phyloP scores from a whole-genome alignment of 225 moss, liverwort and hornwort genomes.

The Bryum argenteum region DNA sequence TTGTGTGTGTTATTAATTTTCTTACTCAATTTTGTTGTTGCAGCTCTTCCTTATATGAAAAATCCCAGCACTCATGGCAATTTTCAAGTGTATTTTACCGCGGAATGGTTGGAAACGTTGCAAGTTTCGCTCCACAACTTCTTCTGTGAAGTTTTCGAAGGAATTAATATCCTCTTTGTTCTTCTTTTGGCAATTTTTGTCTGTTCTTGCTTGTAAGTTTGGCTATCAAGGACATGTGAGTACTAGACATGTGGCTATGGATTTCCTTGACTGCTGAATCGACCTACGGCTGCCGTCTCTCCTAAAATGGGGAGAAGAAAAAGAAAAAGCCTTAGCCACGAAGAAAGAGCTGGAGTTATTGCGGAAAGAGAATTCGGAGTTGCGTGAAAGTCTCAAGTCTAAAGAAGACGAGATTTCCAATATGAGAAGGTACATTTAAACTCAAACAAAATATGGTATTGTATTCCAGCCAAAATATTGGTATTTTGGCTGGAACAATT shows the following conservation, averaged over 20 bases:
- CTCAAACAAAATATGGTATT: conserved; percentile 12
- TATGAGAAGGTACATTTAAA: conserved; percentile 51
- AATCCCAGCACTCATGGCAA: conserved; percentile 67
- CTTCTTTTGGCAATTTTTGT: conserved; percentile 10
- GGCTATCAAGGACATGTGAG: conserved; percentile 10
- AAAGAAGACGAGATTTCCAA: conserved; percentile 55
- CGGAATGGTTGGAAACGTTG: conserved; percentile 86
- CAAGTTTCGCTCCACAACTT: conserved; percentile 78
- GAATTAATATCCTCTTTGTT: conserved; percentile 74
- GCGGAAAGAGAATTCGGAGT: conserved; percentile 48
- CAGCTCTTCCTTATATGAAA: conserved; percentile 95
- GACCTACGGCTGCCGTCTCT: conserved; percentile 72
- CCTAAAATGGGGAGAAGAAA: conserved; percentile 64
- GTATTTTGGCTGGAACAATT: background rate
- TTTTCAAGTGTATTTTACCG: conserved; percentile 82
- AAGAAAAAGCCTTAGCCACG: conserved; percentile 39
- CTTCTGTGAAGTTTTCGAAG: conserved; percentile 77
- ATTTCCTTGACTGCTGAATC: conserved; percentile 54
- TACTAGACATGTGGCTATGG: conserved; percentile 16
- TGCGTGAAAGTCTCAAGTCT: conserved; percentile 46
- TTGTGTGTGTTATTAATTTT: conserved; percentile 1
- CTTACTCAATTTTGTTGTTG: conserved; percentile 27
- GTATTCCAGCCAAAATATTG: no score
- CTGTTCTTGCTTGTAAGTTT: background rate
- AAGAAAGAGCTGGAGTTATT: conserved; percentile 63